Percentiles rank a stretch among this genome's conserved stretches.
Evolutionary conservation across 768 basidiomycete species (phyloP).

Genomic region (Gautieria morchelliformis): DNA sequence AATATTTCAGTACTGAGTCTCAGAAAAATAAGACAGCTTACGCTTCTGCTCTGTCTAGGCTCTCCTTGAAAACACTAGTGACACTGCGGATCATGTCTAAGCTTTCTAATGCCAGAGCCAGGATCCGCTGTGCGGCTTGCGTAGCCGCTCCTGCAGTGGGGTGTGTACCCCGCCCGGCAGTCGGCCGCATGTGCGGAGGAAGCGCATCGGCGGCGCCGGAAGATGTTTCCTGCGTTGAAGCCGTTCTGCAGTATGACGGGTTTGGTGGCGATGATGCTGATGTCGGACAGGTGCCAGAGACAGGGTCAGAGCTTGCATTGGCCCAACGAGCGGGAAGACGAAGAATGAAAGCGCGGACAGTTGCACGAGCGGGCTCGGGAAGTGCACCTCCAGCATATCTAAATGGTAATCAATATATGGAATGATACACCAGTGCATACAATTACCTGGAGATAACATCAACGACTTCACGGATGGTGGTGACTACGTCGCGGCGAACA

Average conservation of each 20-base stretch:
- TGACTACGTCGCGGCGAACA: slow-evolving; percentile 76
- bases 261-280: background rate
- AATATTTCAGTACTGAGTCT: slow-evolving; percentile 9
- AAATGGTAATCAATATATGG: slow-evolving; percentile 19
- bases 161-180: slow-evolving; percentile 12
- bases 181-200: slow-evolving; percentile 1
- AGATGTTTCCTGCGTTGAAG: background rate
- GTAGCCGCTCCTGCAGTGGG: slow-evolving; percentile 47
- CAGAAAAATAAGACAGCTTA: slow-evolving; percentile 28
- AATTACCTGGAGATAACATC: slow-evolving; percentile 46
- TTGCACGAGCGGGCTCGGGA: slow-evolving; percentile 70
- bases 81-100: slow-evolving; percentile 88
- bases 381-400: slow-evolving; percentile 81
- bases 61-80: slow-evolving; percentile 81
- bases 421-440: background rate
- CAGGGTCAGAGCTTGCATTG: slow-evolving; percentile 22
- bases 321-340: slow-evolving; percentile 80
- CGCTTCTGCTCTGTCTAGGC: slow-evolving; percentile 80
- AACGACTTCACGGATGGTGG: slow-evolving; percentile 82
- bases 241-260: background rate
- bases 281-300: slow-evolving; percentile 4
- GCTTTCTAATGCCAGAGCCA: slow-evolving; percentile 83
- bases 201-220: background rate
- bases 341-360: slow-evolving; percentile 70
- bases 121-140: slow-evolving; percentile 68